phyloP scores from a whole-genome alignment of 148 eudicot species.

The Polygonum maritimum region DNA sequence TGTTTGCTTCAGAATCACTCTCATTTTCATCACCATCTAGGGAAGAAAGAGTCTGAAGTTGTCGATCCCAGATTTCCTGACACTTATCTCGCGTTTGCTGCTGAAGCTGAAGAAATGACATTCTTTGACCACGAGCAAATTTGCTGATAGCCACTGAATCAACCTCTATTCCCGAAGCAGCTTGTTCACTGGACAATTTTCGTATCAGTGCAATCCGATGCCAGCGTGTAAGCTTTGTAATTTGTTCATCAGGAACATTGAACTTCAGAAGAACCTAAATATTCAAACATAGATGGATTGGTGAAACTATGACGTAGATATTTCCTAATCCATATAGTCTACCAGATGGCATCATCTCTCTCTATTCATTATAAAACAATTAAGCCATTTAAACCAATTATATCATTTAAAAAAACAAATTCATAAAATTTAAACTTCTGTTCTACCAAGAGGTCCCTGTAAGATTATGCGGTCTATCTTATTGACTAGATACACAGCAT shows the following conservation, averaged over 20 bases:
- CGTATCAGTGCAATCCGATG: slow-evolving; percentile 96
- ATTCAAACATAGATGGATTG: background rate
- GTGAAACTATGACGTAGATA: background rate
- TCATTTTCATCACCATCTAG: slow-evolving; percentile 83
- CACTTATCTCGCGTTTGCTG: slow-evolving; percentile 96
- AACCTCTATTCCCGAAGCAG: slow-evolving; percentile 73
- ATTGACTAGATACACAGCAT: too few species aligned
- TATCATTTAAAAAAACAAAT: too few species aligned
- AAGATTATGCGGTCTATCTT: too few species aligned
- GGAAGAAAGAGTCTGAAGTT: slow-evolving; percentile 70
- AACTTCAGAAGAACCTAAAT: slow-evolving; percentile 73
- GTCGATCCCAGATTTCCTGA: slow-evolving; percentile 98
- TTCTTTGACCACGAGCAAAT: slow-evolving; percentile 96
- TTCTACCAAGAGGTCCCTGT: too few species aligned
- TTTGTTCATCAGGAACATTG: slow-evolving; percentile 73
- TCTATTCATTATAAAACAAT: background rate
- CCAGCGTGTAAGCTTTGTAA: slow-evolving; percentile 81
- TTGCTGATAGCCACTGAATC: slow-evolving; percentile 89
- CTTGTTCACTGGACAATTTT: slow-evolving; percentile 95
- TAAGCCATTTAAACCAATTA: too few species aligned
- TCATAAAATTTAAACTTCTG: too few species aligned
- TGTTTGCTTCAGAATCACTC: slow-evolving; percentile 85
- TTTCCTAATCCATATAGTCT: background rate
- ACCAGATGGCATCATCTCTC: background rate
- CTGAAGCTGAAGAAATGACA: slow-evolving; percentile 98